Conservation (phyloP, 2,329 filamentous ascomycete species). For the Penicillium aurantiogriseum region DNA sequence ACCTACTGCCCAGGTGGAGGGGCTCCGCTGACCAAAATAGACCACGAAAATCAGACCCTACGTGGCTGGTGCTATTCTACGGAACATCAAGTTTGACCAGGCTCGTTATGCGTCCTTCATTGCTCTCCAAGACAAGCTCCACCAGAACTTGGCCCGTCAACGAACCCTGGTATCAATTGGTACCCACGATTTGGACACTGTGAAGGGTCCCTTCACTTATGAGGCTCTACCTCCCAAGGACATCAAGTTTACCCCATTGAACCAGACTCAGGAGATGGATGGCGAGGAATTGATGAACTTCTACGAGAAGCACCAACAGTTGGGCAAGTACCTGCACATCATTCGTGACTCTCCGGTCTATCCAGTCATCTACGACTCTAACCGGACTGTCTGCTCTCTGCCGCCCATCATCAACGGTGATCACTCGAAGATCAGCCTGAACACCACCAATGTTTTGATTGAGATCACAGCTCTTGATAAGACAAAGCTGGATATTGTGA, state of each 20-base stretch:
- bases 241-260: constrained; percentile 86
- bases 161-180: constrained; percentile 94
- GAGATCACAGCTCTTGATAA: constrained; percentile 95
- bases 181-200: constrained; percentile 91
- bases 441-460: constrained; percentile 93
- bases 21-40: constrained; percentile 31
- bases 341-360: constrained; percentile 92
- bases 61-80: constrained; percentile 83
- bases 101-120: constrained; percentile 97
- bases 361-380: constrained; percentile 90
- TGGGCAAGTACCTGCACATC: constrained; percentile 88
- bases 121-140: constrained; percentile 92
- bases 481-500: constrained; percentile 94
- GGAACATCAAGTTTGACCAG: constrained; percentile 87
- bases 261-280: constrained; percentile 86
- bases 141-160: constrained; percentile 91
- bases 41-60: constrained; percentile 80
- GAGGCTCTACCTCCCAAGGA: constrained; percentile 88
- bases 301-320: constrained; percentile 89
- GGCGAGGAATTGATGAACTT: constrained; percentile 87
- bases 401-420: constrained; percentile 98
- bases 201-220: constrained; percentile 94
- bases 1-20: constrained; percentile 1
- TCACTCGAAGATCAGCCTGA: constrained; percentile 89
- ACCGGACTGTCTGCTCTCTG: constrained; percentile 83